phyloP scores from a whole-genome alignment of 805 yeast species.

The Myxozyma geophila region DNA sequence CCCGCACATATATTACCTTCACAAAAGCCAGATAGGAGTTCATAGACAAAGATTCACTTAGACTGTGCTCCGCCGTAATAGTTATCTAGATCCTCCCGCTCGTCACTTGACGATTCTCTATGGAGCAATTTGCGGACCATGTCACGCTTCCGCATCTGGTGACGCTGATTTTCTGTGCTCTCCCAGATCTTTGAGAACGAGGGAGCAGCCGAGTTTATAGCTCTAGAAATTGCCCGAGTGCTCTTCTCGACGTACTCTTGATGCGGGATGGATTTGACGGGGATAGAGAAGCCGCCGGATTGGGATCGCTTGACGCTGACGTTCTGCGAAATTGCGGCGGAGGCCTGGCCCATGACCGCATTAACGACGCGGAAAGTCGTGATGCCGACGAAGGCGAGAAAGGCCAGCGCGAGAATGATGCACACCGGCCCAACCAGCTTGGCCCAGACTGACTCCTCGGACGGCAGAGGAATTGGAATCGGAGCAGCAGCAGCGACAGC shows the following conservation, averaged over 20 bases:
- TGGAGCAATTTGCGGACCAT: neutral
- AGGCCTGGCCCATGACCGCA: slow-evolving; percentile 7
- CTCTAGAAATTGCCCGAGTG: neutral
- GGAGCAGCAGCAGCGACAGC: slow-evolving; percentile 9
- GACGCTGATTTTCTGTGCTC: slow-evolving; percentile 2
- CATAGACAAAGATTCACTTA: too few relatives aligned
- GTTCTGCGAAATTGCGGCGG: neutral
- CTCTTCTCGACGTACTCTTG: slow-evolving; percentile 15
- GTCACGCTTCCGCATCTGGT: slow-evolving; percentile 6
- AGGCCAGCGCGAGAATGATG: neutral
- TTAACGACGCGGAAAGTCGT: neutral
- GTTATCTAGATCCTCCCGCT: neutral
- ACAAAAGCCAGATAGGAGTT: too few relatives aligned
- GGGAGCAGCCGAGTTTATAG: neutral
- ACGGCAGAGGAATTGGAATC: slow-evolving; percentile 2
- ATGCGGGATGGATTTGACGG: slow-evolving; percentile 15
- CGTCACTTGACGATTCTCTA: neutral
- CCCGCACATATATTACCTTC: too few relatives aligned
- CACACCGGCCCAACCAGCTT: slow-evolving; percentile 2
- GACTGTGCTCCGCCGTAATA: neutral
- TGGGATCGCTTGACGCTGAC: neutral
- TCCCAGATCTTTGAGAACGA: neutral
- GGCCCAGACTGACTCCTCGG: slow-evolving; percentile 2
- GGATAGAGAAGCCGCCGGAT: slow-evolving; percentile 4
- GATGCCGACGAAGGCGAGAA: slow-evolving; percentile 4